A percentile compares a stretch with the other conserved stretches of the same genome.
phyloP scores from a whole-genome alignment of 176 grass and related monocot genomes.

The Avena atlantica region DNA sequence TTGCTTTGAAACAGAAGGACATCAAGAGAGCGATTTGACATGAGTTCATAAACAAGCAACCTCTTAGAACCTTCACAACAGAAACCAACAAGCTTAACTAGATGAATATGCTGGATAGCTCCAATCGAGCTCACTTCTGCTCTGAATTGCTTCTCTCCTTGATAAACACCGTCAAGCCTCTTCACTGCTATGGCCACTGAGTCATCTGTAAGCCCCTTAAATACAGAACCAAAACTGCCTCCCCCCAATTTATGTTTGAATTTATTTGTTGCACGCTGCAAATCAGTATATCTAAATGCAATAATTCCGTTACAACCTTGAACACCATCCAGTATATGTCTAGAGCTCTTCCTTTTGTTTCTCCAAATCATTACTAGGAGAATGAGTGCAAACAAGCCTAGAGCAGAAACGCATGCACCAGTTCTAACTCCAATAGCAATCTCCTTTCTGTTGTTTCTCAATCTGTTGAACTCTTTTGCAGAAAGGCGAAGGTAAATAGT shows the following conservation, averaged over 20 bases:
- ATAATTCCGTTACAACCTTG: not conserved
- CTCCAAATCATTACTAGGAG: conserved; percentile 8
- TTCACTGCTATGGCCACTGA: conserved; percentile 47
- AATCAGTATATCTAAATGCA: conserved; percentile 54
- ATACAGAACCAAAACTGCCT: conserved; percentile 68
- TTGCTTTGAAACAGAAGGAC: conserved; percentile 33
- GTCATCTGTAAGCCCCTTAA: conserved; percentile 46
- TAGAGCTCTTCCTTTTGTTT: not conserved
- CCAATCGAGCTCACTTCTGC: conserved; percentile 17
- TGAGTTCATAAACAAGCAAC: not conserved
- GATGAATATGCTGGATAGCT: not conserved
- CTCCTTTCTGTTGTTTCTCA: conserved; percentile 20
- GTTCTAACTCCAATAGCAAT: conserved; percentile 4
- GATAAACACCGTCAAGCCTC: not conserved
- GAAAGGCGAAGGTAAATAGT: conserved; percentile 59
- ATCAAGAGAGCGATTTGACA: conserved; percentile 52
- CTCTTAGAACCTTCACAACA: not conserved
- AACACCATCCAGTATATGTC: not conserved
- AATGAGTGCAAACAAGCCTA: not conserved
- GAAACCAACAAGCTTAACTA: not conserved
- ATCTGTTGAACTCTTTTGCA: conserved; percentile 36
- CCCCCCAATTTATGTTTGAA: conserved; percentile 55
- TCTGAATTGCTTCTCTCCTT: not conserved
- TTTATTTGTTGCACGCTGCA: conserved; percentile 54
- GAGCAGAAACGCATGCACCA: not conserved